Percentiles rank a stretch among this genome's conserved stretches.
Evolutionary conservation across 2,329 filamentous ascomycete species (phyloP).

Genomic region (Sporothrix euskadiensis): DNA sequence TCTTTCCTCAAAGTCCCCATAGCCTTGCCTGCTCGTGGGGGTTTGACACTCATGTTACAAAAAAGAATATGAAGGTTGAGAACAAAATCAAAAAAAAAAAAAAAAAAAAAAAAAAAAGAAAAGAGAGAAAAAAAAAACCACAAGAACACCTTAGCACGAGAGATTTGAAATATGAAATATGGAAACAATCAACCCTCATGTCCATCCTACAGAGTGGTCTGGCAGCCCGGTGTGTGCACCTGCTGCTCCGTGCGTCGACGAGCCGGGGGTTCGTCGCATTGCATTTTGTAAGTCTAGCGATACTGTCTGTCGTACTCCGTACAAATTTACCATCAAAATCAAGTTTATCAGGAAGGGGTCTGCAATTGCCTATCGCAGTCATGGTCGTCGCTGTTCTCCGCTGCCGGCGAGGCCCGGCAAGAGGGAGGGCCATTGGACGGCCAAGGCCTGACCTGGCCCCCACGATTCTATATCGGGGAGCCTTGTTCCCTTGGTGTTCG

Average conservation of each 20-base stretch:
- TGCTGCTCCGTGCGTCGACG: slow-evolving; percentile 13
- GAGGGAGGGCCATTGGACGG: neutral
- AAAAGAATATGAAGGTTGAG: neutral
- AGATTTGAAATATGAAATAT: neutral
- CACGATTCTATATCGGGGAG: slow-evolving; percentile 4
- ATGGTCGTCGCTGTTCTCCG: slow-evolving; percentile 1
- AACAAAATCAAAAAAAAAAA: neutral
- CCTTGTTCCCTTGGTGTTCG: neutral
- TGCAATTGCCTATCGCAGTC: slow-evolving; percentile 18
- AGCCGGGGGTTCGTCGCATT: neutral
- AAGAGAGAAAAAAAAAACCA: neutral
- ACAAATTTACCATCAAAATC: neutral
- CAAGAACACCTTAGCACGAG: neutral
- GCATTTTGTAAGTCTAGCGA: neutral
- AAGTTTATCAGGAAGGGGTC: neutral
- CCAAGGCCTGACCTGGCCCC: neutral
- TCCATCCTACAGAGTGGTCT: neutral
- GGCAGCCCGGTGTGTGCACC: neutral
- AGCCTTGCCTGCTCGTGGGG: slow-evolving; percentile 10
- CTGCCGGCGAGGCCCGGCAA: slow-evolving; percentile 8
- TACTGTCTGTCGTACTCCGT: neutral
- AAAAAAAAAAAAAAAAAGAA: neutral
- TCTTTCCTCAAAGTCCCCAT: neutral
- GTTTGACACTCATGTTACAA: neutral
- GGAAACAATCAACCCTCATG: neutral